Conservation (phyloP, 106 monocot genomes). For the Dioscorea dumetorum region DNA sequence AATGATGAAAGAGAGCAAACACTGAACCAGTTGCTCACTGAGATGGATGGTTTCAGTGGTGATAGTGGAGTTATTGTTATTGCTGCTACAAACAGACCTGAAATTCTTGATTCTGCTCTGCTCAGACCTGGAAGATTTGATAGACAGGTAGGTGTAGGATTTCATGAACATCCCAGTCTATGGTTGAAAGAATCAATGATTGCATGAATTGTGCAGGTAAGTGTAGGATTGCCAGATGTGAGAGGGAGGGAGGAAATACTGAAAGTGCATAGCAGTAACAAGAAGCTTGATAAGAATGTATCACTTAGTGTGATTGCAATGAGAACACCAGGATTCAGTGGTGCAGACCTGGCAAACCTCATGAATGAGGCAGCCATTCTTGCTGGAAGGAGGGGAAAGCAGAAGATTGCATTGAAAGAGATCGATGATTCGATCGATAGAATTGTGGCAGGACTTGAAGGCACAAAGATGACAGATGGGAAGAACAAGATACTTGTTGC, state of each 20-base stretch:
- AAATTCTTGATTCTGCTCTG: constrained; percentile 73
- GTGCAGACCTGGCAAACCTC: constrained; percentile 72
- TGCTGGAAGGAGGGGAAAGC: constrained; percentile 59
- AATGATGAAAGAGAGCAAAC: constrained; percentile 88
- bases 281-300: constrained; percentile 54
- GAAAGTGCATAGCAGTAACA: constrained; percentile 54
- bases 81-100: constrained; percentile 71
- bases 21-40: constrained; percentile 65
- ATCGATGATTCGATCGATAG: constrained; percentile 75
- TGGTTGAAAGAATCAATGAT: too few species aligned
- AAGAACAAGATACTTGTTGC: constrained; percentile 54
- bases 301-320: constrained; percentile 54
- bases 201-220: constrained; percentile 24
- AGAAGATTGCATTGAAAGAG: constrained; percentile 41
- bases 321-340: constrained; percentile 74
- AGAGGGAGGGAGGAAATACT: constrained; percentile 63
- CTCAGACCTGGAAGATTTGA: constrained; percentile 77
- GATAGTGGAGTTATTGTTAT: constrained; percentile 68
- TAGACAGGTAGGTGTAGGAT: constrained; percentile 27
- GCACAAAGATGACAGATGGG: constrained; percentile 68
- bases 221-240: constrained; percentile 52
- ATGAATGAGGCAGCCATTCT: constrained; percentile 85
- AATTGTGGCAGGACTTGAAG: constrained; percentile 62
- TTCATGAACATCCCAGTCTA: too few species aligned
- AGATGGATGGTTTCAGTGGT: constrained; percentile 77